These are phyloP conservation scores for Linanthus parryae DNA, from an alignment of 148 eudicot genomes.

Conservation along the genomic window DNA sequence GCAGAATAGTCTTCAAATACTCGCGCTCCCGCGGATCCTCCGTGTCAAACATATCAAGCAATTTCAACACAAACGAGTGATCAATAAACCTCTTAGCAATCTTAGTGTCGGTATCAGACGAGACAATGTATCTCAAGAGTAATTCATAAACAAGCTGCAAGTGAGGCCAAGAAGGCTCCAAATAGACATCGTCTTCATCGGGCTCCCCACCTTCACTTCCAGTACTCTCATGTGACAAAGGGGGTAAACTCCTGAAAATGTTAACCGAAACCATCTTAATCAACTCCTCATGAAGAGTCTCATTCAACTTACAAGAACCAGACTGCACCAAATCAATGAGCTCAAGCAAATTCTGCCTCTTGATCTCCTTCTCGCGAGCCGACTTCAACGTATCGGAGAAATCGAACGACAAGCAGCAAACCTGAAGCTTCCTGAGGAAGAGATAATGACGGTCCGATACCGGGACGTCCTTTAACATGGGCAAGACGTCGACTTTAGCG, in stretches of 20 bases:
- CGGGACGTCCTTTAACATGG: slow-evolving; percentile 32
- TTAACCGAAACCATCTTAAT: slow-evolving; percentile 36
- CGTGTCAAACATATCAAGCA: slow-evolving; percentile 44
- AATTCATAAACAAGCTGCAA: slow-evolving; percentile 44
- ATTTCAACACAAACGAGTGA: slow-evolving; percentile 40
- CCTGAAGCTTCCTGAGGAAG: slow-evolving; percentile 32
- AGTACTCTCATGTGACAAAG: slow-evolving; percentile 31
- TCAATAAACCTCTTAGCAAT: slow-evolving; percentile 38
- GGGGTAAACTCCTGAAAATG: slow-evolving; percentile 40
- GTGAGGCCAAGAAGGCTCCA: slow-evolving; percentile 47
- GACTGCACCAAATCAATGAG: slow-evolving; percentile 39
- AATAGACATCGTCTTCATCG: slow-evolving; percentile 40
- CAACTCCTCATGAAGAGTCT: slow-evolving; percentile 37
- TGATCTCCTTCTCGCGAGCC: slow-evolving; percentile 40
- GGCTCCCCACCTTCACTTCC: slow-evolving; percentile 28
- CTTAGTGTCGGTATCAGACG: slow-evolving; percentile 41
- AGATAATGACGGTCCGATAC: slow-evolving; percentile 29
- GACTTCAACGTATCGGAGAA: slow-evolving; percentile 34
- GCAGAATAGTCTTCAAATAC: slow-evolving; percentile 47
- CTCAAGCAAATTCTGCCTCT: slow-evolving; percentile 40
- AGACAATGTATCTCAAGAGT: slow-evolving; percentile 38
- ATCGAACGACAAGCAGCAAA: slow-evolving; percentile 32
- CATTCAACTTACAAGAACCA: slow-evolving; percentile 40
- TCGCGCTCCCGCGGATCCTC: slow-evolving; percentile 48
- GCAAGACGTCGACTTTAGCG: slow-evolving; percentile 29